Base-by-base conservation (phyloP, 2,329 filamentous ascomycete genomes). In the Dissoconium aciculare region DNA sequence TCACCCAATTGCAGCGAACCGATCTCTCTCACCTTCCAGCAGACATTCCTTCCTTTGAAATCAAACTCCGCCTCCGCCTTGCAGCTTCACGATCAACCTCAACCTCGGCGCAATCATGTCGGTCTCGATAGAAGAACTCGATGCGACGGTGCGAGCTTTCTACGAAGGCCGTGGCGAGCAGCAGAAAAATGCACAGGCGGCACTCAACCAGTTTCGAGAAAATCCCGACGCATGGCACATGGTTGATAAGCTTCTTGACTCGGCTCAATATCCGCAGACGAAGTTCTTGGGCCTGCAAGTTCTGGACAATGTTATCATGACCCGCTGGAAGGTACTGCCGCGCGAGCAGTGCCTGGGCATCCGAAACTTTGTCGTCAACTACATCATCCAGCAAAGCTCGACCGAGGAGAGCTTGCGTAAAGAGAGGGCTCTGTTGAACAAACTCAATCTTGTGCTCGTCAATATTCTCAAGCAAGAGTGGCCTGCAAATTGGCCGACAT, bases 401-500 rank as follows among this genome's bases (percentile, higher is more conserved):
- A 79, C 83, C 39, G 87, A 95, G 57, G 87, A 95, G 52, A 78
- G 76, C 42, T 67, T 94, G 45, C 79, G 77, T 56, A 64, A 71
- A 47, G 78, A 95, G 59, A 78, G 81, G 52, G 85, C 85, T 17
- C 73, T 98, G 37, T 67, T 98, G 52, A 95, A 95, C 70, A 98
- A 98, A 66, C 75, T 98, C 39, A 98, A 98, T 53, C 71, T 98
- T 49, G 87, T 95, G 35, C 78, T 98, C 41, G 83, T 98, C 47
- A 94, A 85, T 35, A 87, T 98, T 41, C 66, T 98, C 52, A 98
- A 98, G 68, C 89, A 98, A 62, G 89, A 98, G 60, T 98, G 89
- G 89, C 89, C 89, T 34, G 87, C 95, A 62, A 92, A 98, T 66
- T 98, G 91, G 89, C 89, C 91, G 8, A 93, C 84, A 12, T 98